Conservation (phyloP, 2,329 filamentous ascomycete species). For the Fusarium goolgardi region DNA sequence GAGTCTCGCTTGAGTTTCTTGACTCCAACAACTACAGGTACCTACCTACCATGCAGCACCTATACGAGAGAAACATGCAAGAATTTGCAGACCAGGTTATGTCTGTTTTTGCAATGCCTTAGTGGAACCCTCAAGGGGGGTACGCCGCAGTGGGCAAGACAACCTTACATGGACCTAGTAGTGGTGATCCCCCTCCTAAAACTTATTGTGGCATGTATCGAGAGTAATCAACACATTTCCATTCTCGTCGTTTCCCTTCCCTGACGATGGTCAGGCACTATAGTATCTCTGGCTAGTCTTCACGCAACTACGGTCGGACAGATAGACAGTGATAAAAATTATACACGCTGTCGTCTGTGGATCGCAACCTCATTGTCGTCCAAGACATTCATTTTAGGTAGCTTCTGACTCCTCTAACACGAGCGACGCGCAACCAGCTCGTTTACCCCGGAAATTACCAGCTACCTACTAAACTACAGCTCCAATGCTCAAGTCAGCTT, state of each 20-base stretch:
- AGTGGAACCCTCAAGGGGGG: conserved; percentile 9
- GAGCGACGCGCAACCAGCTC: conserved; percentile 5
- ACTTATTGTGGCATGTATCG: neutral
- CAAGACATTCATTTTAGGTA: neutral
- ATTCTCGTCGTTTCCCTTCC: neutral
- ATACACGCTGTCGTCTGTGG: neutral
- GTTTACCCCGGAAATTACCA: conserved; percentile 17
- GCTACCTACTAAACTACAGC: neutral
- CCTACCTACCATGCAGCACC: neutral
- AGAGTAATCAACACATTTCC: conserved; percentile 16
- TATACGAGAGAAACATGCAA: conserved; percentile 16
- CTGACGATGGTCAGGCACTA: neutral
- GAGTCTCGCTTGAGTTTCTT: neutral
- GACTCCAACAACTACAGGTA: neutral
- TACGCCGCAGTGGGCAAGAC: conserved; percentile 19
- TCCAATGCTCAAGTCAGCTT: conserved; percentile 12
- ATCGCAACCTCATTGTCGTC: neutral
- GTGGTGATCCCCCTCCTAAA: conserved; percentile 24
- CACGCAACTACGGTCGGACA: neutral
- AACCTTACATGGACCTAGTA: neutral
- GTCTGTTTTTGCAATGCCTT: conserved; percentile 2
- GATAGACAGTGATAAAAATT: conserved; percentile 16
- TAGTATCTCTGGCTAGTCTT: neutral
- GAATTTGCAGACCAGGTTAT: conserved; percentile 5
- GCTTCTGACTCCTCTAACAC: conserved; percentile 6